Base-by-base conservation (phyloP, 495 filamentous ascomycete genomes). In the Recurvomyces mirabilis region DNA sequence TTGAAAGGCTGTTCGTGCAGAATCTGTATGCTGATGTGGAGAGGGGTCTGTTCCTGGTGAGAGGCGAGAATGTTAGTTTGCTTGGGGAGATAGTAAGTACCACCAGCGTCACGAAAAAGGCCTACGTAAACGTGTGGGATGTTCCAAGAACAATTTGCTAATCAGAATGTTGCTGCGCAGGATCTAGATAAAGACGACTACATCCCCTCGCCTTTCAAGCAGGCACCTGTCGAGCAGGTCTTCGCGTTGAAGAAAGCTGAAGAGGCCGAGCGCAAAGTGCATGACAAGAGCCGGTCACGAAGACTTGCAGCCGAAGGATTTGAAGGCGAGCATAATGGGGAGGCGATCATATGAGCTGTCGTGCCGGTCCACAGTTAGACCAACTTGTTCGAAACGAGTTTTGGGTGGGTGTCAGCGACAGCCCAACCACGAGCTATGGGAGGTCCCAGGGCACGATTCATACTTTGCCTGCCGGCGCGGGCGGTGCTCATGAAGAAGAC, bases 171-270 rank as follows among this genome's bases (percentile, higher is more conserved):
- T n/a, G n/a, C 26, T 30, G 9, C 15, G 32, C 47, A 83, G 79
- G 89, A 96, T 55, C 74, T 95, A 14, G 89, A 96, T 65, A 87
- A 81, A 53, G 89, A 96, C 63, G 89, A 96, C 62, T 78, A 93
- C 35, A 65, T 87, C 28, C 87, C 88, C 0, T 64, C 75, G 20
- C 73, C 75, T 0, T 77, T 80, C 53, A 73, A 78, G 48, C 67
- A 74, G 55, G 88, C 74, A 2, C 71, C 84, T 0, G 67, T 77
- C 21, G 71, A 79, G 43, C 65, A 81, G 47, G 86, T 93, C 9
- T 73, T 81, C 56, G 74, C 74, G 28, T 59, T 88, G 14, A 79
- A 81, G 50, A 82, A 82, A 57, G 68, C 81, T 52, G 77, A 76
- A 52, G 74, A 80, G 28, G 65, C 58, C 33, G 72, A 78, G 47